Evolutionary conservation across 306 rosid genomes (phyloP).

Genomic region (Trifolium dubium): DNA sequence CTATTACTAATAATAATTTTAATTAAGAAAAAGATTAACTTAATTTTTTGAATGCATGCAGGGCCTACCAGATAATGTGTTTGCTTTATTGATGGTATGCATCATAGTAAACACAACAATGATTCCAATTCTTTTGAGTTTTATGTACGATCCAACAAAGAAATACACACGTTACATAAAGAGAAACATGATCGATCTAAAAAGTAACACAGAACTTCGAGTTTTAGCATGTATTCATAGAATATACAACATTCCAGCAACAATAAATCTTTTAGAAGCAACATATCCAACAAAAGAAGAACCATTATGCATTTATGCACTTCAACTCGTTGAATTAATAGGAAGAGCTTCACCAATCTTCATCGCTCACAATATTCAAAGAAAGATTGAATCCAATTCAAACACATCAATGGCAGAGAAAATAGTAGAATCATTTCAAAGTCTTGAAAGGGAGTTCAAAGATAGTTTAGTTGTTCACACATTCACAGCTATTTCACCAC

Average conservation of each 20-base stretch:
- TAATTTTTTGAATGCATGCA: constrained; percentile 23
- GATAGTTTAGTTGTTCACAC: constrained; percentile 41
- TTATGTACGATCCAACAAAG: constrained; percentile 61
- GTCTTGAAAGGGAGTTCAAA: constrained; percentile 43
- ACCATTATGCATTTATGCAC: constrained; percentile 50
- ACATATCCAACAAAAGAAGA: constrained; percentile 52
- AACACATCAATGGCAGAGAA: constrained; percentile 36
- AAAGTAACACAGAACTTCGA: constrained; percentile 50
- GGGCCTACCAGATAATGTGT: constrained; percentile 39
- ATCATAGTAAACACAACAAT: constrained; percentile 36
- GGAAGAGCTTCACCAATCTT: constrained; percentile 71
- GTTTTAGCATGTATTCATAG: constrained; percentile 50
- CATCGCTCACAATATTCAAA: constrained; percentile 59
- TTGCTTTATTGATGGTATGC: constrained; percentile 36
- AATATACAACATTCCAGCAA: too few species aligned
- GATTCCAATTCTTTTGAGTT: constrained; percentile 39
- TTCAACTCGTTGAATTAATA: constrained; percentile 66
- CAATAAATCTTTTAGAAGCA: constrained; percentile 42
- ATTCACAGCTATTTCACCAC: constrained; percentile 68
- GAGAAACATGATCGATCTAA: constrained; percentile 52
- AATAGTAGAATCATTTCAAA: constrained; percentile 48
- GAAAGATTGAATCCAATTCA: constrained; percentile 34
- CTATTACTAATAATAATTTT: constrained; percentile 22
- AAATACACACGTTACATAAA: constrained; percentile 61
- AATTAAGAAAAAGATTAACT: too few species aligned